Evolutionary conservation across 1,139 yeast genomes (phyloP), one percentile per base, ranked within the genome.

Genomic region (Pichia sp.): DNA sequence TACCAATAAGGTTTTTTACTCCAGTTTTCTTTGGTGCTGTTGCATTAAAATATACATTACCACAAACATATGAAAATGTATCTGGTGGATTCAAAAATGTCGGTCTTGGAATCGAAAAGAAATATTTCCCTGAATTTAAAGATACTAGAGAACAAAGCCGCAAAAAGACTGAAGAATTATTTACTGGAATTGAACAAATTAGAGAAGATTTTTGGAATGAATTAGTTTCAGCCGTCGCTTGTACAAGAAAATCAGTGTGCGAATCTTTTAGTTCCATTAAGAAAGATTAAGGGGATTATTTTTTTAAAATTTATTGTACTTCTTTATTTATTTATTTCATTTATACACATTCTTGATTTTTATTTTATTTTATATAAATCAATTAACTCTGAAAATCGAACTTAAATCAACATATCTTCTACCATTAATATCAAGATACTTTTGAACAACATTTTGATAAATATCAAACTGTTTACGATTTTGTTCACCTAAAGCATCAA

Each of bases 321-420:
- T 23, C n/a, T 30, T 16, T 33, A 23, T 28, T 20, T 36, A 24
- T 20, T 21, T 20, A 14, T 24, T 18, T 4, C 22, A 34, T 35
- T 16, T 39, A 31, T 21, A 19, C 19, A 26, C 33, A 16, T 31
- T 11, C 5, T 8, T 36, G 32, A 22, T 13, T 14, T 26, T 24
- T 40, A 20, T 15, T 32, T 23, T 15, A 26, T 26, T 27, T 33
- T 31, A 16, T 33, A 25, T 21, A 31, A n/a, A 23, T 24, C 18
- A 19, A 26, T 20, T 26, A 14, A 29, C 31, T 40, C 78, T 84
- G 61, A 91, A 91, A 28, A 88, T 80, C 27, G 77, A 69, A 8
- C 81, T 80, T 87, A 91, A 80, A 57, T 87, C 87, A 34, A 91
- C 96, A 61, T 81, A 89, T 41, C 96, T 74, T 53, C 96, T 80